These are phyloP conservation scores for Pyrenochaeta sp. DNA, from an alignment of 2,329 filamentous ascomycete genomes.

Conservation along the genomic window DNA sequence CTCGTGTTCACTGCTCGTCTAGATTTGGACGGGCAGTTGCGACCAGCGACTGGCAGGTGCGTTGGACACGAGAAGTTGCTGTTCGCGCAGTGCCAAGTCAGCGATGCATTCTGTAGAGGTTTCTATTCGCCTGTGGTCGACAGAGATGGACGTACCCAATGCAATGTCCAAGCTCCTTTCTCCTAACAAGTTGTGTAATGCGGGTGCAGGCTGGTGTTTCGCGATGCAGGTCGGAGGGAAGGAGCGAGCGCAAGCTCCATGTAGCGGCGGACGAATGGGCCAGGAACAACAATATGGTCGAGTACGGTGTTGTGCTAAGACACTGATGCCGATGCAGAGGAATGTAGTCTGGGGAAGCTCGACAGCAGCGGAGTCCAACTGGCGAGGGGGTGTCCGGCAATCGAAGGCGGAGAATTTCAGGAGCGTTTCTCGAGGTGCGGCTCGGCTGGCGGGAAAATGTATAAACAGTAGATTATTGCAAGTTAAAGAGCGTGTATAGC, in stretches of 20 bases:
- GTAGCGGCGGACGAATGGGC: conserved; percentile 24
- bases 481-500: conserved; percentile 36
- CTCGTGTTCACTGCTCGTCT: background rate
- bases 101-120: conserved; percentile 19
- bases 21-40: conserved; percentile 17
- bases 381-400: conserved; percentile 8
- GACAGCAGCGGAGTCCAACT: conserved; percentile 2
- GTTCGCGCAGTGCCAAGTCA: conserved; percentile 19
- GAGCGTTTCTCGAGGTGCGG: conserved; percentile 8
- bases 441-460: conserved; percentile 26
- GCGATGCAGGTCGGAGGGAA: conserved; percentile 17
- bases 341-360: conserved; percentile 8
- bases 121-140: background rate
- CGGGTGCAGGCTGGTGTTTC: conserved; percentile 6
- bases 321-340: conserved; percentile 1
- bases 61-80: conserved; percentile 20
- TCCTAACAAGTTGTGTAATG: conserved; percentile 10
- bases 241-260: conserved; percentile 38
- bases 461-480: conserved; percentile 29
- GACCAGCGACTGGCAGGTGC: conserved; percentile 12
- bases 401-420: conserved; percentile 2
- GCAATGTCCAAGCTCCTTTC: background rate
- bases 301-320: background rate
- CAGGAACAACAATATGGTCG: conserved; percentile 8
- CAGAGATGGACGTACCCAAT: background rate